These are phyloP conservation scores for Phytophthora macrochlamydospora DNA, from an alignment of 352 stramenopile genomes.

Conservation along the genomic window DNA sequence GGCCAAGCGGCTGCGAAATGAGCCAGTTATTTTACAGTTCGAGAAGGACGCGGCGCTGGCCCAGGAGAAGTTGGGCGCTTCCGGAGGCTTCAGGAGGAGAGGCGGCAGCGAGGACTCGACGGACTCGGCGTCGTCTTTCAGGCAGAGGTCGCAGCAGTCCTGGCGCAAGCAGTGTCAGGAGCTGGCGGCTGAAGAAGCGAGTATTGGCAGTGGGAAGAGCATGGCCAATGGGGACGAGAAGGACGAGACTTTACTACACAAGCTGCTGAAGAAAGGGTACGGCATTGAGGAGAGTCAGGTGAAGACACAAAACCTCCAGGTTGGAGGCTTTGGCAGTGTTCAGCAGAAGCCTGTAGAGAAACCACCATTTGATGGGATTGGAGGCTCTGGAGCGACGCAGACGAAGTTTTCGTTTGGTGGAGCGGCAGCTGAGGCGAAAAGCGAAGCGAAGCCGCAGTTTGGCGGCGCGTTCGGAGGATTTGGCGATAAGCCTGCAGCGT, in stretches of 20 bases:
- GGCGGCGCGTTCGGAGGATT: too few relatives aligned
- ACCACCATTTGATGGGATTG: not conserved
- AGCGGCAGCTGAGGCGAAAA: not conserved
- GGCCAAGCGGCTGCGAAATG: constrained; percentile 46
- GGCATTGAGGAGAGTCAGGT: constrained; percentile 32
- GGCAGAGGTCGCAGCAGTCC: constrained; percentile 61
- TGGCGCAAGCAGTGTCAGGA: constrained; percentile 63
- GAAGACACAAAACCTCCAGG: constrained; percentile 1
- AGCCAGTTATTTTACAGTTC: constrained; percentile 49
- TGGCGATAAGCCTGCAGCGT: too few relatives aligned
- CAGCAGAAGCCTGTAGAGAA: not conserved
- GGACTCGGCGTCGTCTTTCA: constrained; percentile 38
- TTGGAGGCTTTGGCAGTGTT: not conserved
- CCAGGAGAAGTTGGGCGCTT: constrained; percentile 26
- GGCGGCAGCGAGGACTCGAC: constrained; percentile 10
- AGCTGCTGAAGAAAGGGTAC: constrained; percentile 61
- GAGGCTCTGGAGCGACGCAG: not conserved
- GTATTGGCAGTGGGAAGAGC: constrained; percentile 22
- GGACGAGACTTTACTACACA: constrained; percentile 42
- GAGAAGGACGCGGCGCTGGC: constrained; percentile 25
- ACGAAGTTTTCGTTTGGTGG: not conserved
- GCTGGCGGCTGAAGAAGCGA: constrained; percentile 37
- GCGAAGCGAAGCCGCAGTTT: not conserved
- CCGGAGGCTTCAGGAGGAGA: not conserved
- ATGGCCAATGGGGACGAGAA: not conserved